These are phyloP conservation scores for Austroboletus novae-zelandiae DNA, from an alignment of 1,284 basidiomycete species.

Conservation along the genomic window DNA sequence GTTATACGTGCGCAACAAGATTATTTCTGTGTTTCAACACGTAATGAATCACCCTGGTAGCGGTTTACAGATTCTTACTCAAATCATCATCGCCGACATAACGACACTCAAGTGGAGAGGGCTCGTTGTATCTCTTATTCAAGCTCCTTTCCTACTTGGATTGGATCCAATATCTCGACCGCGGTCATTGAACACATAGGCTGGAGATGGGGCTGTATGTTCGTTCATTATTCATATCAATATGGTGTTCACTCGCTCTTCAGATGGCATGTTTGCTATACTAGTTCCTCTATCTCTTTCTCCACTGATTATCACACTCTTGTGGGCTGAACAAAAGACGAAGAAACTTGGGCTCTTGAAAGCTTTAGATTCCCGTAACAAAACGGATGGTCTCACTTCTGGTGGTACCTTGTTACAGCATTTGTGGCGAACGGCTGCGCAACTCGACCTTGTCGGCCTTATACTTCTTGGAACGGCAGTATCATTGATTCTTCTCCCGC, in stretches of 20 bases:
- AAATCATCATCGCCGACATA: constrained; percentile 77
- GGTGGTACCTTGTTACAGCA: constrained; percentile 4
- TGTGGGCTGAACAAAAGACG: constrained; percentile 71
- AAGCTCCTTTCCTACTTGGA: constrained; percentile 68
- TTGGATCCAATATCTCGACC: constrained; percentile 69
- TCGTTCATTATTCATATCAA: constrained; percentile 4
- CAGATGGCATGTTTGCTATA: constrained; percentile 70
- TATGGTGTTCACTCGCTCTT: constrained; percentile 1
- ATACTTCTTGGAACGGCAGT: constrained; percentile 60
- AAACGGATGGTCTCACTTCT: not conserved
- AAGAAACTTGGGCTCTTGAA: constrained; percentile 46
- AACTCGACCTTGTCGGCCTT: constrained; percentile 69
- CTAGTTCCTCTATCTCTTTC: constrained; percentile 53
- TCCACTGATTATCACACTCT: constrained; percentile 62
- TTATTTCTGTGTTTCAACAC: not conserved
- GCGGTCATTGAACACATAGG: constrained; percentile 51
- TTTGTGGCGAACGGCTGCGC: constrained; percentile 35
- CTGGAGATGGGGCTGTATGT: constrained; percentile 77
- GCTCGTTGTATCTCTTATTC: constrained; percentile 61
- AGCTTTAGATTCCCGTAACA: not conserved
- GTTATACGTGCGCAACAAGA: constrained; percentile 45
- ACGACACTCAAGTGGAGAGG: constrained; percentile 80
- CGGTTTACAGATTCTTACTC: constrained; percentile 71
- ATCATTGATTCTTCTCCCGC: constrained; percentile 64
- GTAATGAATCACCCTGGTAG: constrained; percentile 21